Evolutionary conservation across 805 yeast genomes (phyloP).

Genomic region (Suhomyces faveliae): DNA sequence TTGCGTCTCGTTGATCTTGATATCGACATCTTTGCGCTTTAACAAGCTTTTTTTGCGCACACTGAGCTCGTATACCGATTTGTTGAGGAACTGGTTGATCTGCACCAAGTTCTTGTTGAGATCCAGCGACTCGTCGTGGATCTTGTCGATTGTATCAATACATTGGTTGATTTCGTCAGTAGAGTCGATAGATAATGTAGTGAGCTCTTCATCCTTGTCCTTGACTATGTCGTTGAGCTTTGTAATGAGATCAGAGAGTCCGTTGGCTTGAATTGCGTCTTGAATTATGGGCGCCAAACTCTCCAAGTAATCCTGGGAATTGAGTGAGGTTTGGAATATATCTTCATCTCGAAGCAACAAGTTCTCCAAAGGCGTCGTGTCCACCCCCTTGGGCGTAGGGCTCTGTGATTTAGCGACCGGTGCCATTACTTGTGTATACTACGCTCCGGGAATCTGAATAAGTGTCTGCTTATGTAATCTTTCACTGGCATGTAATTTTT

Average conservation of each 20-base stretch:
- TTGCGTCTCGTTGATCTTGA: slow-evolving; percentile 69
- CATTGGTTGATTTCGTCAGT: slow-evolving; percentile 58
- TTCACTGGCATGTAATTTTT: neutral
- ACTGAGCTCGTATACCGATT: slow-evolving; percentile 65
- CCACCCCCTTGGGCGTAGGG: neutral
- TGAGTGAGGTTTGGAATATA: slow-evolving; percentile 45
- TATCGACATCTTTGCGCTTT: slow-evolving; percentile 59
- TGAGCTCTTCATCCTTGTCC: slow-evolving; percentile 62
- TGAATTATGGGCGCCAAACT: slow-evolving; percentile 75
- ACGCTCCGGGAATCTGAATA: neutral
- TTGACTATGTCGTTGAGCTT: slow-evolving; percentile 56
- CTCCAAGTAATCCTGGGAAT: slow-evolving; percentile 71
- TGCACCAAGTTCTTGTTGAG: slow-evolving; percentile 54
- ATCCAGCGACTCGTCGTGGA: slow-evolving; percentile 55
- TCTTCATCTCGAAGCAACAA: slow-evolving; percentile 41
- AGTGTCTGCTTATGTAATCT: neutral
- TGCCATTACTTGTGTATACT: neutral
- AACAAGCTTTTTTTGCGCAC: slow-evolving; percentile 59
- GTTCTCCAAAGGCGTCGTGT: slow-evolving; percentile 26
- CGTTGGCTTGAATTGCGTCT: slow-evolving; percentile 54
- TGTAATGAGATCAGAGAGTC: slow-evolving; percentile 55
- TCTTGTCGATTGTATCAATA: slow-evolving; percentile 59
- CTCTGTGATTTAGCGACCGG: neutral
- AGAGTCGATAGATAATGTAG: slow-evolving; percentile 57
- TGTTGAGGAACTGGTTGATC: slow-evolving; percentile 57